Base-by-base conservation (phyloP, 2,329 filamentous ascomycete genomes). In the Coniochaeta prunicola region DNA sequence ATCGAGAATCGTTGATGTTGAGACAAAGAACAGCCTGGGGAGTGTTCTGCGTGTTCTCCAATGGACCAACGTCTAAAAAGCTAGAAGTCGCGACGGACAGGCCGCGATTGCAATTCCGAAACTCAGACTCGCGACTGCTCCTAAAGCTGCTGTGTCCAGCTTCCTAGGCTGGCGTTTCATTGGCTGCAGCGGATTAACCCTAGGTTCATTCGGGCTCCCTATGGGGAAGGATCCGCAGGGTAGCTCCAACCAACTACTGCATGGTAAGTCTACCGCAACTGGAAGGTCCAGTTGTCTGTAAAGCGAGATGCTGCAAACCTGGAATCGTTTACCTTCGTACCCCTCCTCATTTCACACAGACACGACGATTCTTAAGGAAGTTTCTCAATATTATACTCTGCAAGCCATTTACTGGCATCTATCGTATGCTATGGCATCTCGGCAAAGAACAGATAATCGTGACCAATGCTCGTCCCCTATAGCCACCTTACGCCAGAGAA, bases 1-100 rank as follows among this genome's bases (percentile, higher is more conserved):
- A 63, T 66, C 66, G 64, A 61, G 21, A 50, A 30, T 21, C 13
- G n/a, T 50, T 30, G 45, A 30, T 3, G 24, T 50, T 17, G 45
- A 17, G n/a, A 21, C 2, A 50, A 17, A 4, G 45, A n/a, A 30
- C 24, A n/a, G 13, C 45, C 2, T 28, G 45, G 24, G 9, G 45
- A 50, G 21, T 3, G 24, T 17, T 21, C 13, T 30, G 45, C 45
- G 21, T 30, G 21, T 15, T 50, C 4, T 9, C n/a, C 45, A 4
- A 2, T 26, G 4, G 4, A 3, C 9, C 2, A 30, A 30, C 36
- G 24, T 30, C 45, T n/a, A n/a, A 17, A 50, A 50, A 50, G 45
- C 30, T 17, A 15, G 17, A 50, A 50, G 45, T 50, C 45, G 45
- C 45, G 45, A 50, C 45, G n/a, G 24, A 26, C n/a, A 40, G 17